Conservation (phyloP, 148 eudicot species). For the Rhododendron ovatum region DNA sequence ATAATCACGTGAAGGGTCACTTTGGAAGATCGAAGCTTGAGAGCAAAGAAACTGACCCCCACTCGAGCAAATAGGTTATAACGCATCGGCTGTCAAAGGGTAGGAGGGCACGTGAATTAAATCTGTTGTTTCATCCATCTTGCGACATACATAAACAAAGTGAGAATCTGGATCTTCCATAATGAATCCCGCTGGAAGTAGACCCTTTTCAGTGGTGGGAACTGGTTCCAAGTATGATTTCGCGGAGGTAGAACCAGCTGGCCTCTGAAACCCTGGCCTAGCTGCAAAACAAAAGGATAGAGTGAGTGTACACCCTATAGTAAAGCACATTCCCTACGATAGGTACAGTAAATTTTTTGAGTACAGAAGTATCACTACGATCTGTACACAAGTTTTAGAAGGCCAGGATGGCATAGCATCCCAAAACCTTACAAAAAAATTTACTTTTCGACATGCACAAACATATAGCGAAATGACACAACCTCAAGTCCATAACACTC, state of each 20-base stretch:
- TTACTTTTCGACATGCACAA: not conserved
- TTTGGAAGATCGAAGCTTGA: not conserved
- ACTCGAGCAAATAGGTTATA: not conserved
- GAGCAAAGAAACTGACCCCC: not conserved
- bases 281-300: slow-evolving; percentile 47
- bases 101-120: slow-evolving; percentile 12
- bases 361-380: not conserved
- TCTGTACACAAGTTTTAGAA: not conserved
- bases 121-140: slow-evolving; percentile 29
- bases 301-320: not conserved
- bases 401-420: not conserved
- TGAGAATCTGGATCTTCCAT: slow-evolving; percentile 92
- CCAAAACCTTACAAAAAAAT: not conserved
- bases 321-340: not conserved
- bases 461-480: not conserved
- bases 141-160: slow-evolving; percentile 72
- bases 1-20: not conserved
- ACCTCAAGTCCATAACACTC: not conserved
- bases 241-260: slow-evolving; percentile 35
- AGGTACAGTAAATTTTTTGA: not conserved
- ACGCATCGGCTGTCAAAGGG: slow-evolving; percentile 18
- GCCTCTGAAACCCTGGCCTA: slow-evolving; percentile 73
- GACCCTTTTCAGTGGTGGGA: slow-evolving; percentile 64
- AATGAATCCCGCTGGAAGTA: slow-evolving; percentile 55
- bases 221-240: slow-evolving; percentile 58